Evolutionary conservation across 371 early-diverging fungal species (phyloP).

Genomic region (Mucor sp.): DNA sequence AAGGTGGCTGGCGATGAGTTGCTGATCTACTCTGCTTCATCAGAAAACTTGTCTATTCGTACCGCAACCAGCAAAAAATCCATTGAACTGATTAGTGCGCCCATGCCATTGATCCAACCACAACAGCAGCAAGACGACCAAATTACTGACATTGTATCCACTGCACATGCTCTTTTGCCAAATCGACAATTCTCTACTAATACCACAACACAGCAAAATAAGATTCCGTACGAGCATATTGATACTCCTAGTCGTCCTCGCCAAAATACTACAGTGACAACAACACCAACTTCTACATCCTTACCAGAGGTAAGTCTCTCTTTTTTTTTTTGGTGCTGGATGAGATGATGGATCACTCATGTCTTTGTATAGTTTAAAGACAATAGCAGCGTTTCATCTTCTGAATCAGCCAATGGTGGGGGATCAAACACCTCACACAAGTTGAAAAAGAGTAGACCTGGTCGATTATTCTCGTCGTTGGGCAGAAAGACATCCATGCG

Average conservation of each 20-base stretch:
- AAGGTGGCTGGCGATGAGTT: constrained; percentile 5
- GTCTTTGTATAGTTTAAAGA: constrained; percentile 3
- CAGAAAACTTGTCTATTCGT: background rate
- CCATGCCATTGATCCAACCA: background rate
- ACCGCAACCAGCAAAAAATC: constrained; percentile 11
- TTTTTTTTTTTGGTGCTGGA: background rate
- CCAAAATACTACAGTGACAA: background rate
- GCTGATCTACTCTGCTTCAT: constrained; percentile 14
- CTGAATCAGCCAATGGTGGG: constrained; percentile 15
- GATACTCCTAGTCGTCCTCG: constrained; percentile 41
- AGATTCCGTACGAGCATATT: constrained; percentile 37
- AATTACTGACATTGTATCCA: constrained; percentile 37
- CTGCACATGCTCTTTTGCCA: constrained; percentile 39
- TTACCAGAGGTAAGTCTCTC: constrained; percentile 2
- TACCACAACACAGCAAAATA: constrained; percentile 1
- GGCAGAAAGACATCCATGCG: constrained; percentile 29
- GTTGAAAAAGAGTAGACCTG: constrained; percentile 13
- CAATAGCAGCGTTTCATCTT: constrained; percentile 21
- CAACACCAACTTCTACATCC: background rate
- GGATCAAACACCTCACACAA: background rate
- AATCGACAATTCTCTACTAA: constrained; percentile 18
- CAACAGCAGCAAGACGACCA: background rate
- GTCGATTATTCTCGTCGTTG: constrained; percentile 30
- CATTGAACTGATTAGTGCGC: constrained; percentile 9
- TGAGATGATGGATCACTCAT: background rate